A percentile compares a stretch with the other conserved stretches of the same genome.
phyloP scores from a whole-genome alignment of 2,329 filamentous ascomycete genomes.

The Didymella segeticola region DNA sequence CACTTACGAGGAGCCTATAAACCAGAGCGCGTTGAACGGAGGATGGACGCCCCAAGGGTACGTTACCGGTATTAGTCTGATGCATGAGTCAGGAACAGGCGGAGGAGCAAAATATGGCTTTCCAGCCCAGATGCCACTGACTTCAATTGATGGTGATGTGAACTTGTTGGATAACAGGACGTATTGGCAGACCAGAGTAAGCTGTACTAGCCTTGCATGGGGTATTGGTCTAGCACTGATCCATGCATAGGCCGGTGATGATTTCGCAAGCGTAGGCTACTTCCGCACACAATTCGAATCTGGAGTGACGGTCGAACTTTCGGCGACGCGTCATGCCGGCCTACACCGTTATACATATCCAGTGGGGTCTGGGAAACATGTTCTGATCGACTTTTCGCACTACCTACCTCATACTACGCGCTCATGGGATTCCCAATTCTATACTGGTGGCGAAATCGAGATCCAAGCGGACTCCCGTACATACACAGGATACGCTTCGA shows the following conservation, averaged over 20 bases:
- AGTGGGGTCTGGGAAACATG: conserved; percentile 45
- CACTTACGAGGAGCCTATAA: conserved; percentile 46
- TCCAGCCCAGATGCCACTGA: conserved; percentile 52
- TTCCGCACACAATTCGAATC: conserved; percentile 47
- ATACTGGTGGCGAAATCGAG: conserved; percentile 45
- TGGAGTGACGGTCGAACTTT: conserved; percentile 45
- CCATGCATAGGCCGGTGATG: conserved; percentile 31
- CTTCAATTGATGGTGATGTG: conserved; percentile 47
- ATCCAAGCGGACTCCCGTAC: conserved; percentile 36
- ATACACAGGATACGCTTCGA: conserved; percentile 44
- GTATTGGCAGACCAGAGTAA: conserved; percentile 48
- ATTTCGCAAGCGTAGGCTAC: conserved; percentile 45
- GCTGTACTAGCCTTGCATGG: neutral
- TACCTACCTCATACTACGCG: conserved; percentile 44
- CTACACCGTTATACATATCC: conserved; percentile 50
- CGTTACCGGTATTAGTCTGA: conserved; percentile 50
- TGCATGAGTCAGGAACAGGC: conserved; percentile 49
- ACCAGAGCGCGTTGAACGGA: conserved; percentile 48
- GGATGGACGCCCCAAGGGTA: conserved; percentile 51
- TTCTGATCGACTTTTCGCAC: conserved; percentile 59
- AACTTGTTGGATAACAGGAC: conserved; percentile 54
- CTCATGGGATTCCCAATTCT: conserved; percentile 48
- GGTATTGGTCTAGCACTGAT: neutral
- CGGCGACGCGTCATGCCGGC: conserved; percentile 48
- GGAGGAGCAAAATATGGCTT: conserved; percentile 51